Percentiles rank a stretch among this genome's conserved stretches.
These are phyloP conservation scores for Schizonepeta tenuifolia DNA, from an alignment of 257 asterid genomes.

Conservation along the genomic window DNA sequence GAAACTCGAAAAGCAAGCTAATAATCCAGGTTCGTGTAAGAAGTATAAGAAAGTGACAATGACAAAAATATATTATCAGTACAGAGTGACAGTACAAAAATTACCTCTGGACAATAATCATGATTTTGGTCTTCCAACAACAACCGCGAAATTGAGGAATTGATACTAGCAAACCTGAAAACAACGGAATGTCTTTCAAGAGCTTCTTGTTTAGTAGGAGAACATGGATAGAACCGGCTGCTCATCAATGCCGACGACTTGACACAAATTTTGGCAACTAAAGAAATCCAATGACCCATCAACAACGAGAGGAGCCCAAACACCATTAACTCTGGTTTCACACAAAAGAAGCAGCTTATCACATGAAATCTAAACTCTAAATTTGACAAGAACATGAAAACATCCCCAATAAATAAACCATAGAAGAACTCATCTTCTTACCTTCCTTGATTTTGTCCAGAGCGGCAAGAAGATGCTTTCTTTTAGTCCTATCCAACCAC, in stretches of 20 bases:
- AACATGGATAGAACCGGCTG: slow-evolving; percentile 86
- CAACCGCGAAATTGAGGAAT: slow-evolving; percentile 50
- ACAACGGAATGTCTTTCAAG: slow-evolving; percentile 32
- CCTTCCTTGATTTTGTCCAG: slow-evolving; percentile 92
- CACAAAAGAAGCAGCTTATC: slow-evolving; percentile 21
- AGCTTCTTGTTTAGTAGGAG: slow-evolving; percentile 39
- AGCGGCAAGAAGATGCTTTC: slow-evolving; percentile 83
- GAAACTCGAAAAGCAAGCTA: not conserved
- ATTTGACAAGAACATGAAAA: slow-evolving; percentile 4
- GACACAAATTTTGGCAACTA: slow-evolving; percentile 81
- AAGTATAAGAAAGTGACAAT: not conserved
- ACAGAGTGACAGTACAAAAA: not conserved
- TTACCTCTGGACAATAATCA: slow-evolving; percentile 72
- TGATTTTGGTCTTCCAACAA: slow-evolving; percentile 39
- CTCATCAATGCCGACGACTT: slow-evolving; percentile 78
- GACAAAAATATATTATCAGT: not conserved
- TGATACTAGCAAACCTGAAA: slow-evolving; percentile 39
- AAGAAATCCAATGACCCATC: slow-evolving; percentile 91
- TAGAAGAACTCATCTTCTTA: slow-evolving; percentile 28
- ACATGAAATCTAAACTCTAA: not conserved
- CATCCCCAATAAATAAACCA: not conserved
- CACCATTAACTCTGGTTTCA: slow-evolving; percentile 78
- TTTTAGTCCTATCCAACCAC: slow-evolving; percentile 86
- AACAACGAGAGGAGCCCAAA: slow-evolving; percentile 89
- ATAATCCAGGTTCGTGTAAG: not conserved